Percentiles rank a stretch among this genome's conserved stretches.
Conservation (phyloP, 2,329 filamentous ascomycete genomes). For the Botryotinia convoluta region DNA sequence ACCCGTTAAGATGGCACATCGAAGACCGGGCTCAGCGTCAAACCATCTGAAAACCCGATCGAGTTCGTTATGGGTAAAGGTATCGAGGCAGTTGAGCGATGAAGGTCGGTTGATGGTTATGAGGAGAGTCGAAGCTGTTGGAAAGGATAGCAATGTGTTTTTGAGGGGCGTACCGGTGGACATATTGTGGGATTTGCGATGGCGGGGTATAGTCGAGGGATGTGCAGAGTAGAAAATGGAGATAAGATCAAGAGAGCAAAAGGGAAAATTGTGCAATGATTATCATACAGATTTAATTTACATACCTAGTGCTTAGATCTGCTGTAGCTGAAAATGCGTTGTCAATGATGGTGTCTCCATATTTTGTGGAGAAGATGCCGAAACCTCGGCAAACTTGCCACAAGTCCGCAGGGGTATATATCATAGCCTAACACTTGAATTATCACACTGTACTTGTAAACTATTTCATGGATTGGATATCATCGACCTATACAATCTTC, state of each 20-base stretch:
- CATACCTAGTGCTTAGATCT: background rate
- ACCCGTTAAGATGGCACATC: slow-evolving; percentile 63
- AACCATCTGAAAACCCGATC: slow-evolving; percentile 55
- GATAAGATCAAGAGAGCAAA: slow-evolving; percentile 5
- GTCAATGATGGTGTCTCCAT: background rate
- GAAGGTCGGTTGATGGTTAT: slow-evolving; percentile 58
- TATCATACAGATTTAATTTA: slow-evolving; percentile 8
- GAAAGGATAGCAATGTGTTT: slow-evolving; percentile 43
- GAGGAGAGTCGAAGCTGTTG: slow-evolving; percentile 53
- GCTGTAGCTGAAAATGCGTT: slow-evolving; percentile 7
- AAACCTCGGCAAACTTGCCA: background rate
- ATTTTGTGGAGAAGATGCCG: slow-evolving; percentile 5
- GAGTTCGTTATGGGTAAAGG: slow-evolving; percentile 41
- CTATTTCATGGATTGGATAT: background rate
- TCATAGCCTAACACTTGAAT: background rate
- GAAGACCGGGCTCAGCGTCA: slow-evolving; percentile 56
- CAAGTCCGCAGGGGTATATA: background rate
- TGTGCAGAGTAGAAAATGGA: background rate
- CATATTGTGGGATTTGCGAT: slow-evolving; percentile 11
- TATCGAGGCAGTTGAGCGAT: slow-evolving; percentile 55
- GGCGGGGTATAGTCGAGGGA: slow-evolving; percentile 11
- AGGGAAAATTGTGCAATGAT: slow-evolving; percentile 12
- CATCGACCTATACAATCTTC: no score
- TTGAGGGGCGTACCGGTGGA: slow-evolving; percentile 16
- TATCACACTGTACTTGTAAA: background rate